Evolutionary conservation across 2,329 filamentous ascomycete species (phyloP).

Genomic region (Aspergillus sojae): DNA sequence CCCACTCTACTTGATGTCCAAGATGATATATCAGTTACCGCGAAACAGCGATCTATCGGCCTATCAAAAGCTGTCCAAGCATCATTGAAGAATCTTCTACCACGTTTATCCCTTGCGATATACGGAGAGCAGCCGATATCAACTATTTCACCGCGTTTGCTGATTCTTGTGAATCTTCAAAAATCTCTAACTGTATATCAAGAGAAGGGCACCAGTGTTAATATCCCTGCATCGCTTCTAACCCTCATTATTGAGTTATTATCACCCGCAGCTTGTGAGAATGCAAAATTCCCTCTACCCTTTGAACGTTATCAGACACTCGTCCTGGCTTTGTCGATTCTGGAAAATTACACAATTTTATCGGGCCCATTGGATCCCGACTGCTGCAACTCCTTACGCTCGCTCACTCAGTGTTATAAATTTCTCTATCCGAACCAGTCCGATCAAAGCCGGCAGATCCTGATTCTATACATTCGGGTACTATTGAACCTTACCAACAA

Average conservation of each 20-base stretch:
- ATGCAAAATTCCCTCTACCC: slow-evolving; percentile 2
- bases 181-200: slow-evolving; percentile 34
- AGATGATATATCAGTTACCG: slow-evolving; percentile 31
- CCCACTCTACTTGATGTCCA: slow-evolving; percentile 30
- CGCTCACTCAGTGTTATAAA: slow-evolving; percentile 40
- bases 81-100: slow-evolving; percentile 30
- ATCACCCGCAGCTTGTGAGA: slow-evolving; percentile 15
- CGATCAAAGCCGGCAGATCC: slow-evolving; percentile 27
- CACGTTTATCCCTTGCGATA: slow-evolving; percentile 28
- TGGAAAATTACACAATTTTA: slow-evolving; percentile 41
- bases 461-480: slow-evolving; percentile 62
- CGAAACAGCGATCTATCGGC: slow-evolving; percentile 23
- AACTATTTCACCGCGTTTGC: slow-evolving; percentile 34
- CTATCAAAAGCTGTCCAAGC: slow-evolving; percentile 36
- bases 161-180: slow-evolving; percentile 38
- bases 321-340: slow-evolving; percentile 35
- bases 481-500: slow-evolving; percentile 87
- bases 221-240: slow-evolving; percentile 32
- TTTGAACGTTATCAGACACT: slow-evolving; percentile 28
- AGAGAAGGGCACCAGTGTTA: slow-evolving; percentile 32
- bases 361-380: slow-evolving; percentile 29
- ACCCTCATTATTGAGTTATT: slow-evolving; percentile 34
- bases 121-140: slow-evolving; percentile 22
- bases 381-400: slow-evolving; percentile 30
- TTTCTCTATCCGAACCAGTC: slow-evolving; percentile 35